Evolutionary conservation across 2,329 filamentous ascomycete species (phyloP).

Genomic region (Ascochyta lentis): DNA sequence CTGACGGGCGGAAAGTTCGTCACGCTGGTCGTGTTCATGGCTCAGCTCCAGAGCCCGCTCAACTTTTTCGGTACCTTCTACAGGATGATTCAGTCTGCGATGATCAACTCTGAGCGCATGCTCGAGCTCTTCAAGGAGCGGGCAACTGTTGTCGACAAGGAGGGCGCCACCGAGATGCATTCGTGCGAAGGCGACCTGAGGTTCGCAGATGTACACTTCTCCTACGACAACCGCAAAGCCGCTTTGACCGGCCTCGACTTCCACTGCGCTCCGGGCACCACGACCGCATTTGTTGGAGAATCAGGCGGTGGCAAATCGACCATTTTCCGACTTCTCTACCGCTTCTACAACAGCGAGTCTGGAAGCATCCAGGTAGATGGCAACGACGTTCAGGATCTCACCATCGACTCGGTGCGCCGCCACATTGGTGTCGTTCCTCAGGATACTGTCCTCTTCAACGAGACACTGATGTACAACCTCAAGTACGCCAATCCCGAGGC

Average conservation of each 20-base stretch:
- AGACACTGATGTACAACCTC: constrained; percentile 92
- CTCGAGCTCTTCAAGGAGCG: constrained; percentile 96
- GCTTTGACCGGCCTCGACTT: constrained; percentile 86
- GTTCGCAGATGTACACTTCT: constrained; percentile 89
- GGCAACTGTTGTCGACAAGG: constrained; percentile 84
- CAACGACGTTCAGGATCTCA: constrained; percentile 81
- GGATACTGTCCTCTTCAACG: constrained; percentile 94
- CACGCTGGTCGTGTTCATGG: constrained; percentile 76
- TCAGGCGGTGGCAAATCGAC: constrained; percentile 98
- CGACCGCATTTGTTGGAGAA: constrained; percentile 93
- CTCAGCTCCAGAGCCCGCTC: constrained; percentile 72
- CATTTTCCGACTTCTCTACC: constrained; percentile 92
- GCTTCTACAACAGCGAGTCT: constrained; percentile 86
- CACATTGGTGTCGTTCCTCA: constrained; percentile 97
- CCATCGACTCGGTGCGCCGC: constrained; percentile 88
- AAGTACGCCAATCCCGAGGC: constrained; percentile 84
- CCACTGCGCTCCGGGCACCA: constrained; percentile 85
- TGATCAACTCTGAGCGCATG: constrained; percentile 96
- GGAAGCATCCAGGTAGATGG: constrained; percentile 87
- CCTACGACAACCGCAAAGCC: constrained; percentile 85
- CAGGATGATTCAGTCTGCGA: constrained; percentile 90
- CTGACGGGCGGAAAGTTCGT: constrained; percentile 72
- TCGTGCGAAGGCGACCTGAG: constrained; percentile 80
- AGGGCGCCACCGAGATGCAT: constrained; percentile 67
- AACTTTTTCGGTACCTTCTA: constrained; percentile 92